These are phyloP conservation scores for Mesostigma viride DNA, from an alignment of 139 green algal species.

Conservation along the genomic window DNA sequence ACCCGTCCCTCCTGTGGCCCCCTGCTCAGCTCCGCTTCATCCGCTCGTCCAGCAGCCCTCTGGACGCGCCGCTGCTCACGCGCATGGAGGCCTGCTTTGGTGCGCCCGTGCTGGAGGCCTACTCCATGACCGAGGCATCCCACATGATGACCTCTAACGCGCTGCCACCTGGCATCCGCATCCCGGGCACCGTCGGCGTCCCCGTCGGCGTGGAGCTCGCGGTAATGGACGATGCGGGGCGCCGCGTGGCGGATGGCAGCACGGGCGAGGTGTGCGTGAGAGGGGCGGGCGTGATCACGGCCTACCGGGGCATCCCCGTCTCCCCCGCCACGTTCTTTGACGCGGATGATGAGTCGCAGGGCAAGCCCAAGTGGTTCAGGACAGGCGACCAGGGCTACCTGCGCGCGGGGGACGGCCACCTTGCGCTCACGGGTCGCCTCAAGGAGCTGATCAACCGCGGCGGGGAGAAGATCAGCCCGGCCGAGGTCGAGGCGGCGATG, in stretches of 20 bases:
- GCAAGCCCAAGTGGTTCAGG: conserved; percentile 45
- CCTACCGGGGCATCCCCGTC: conserved; percentile 63
- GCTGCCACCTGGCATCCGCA: conserved; percentile 34
- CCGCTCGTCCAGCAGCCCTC: conserved; percentile 55
- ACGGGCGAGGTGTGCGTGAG: conserved; percentile 67
- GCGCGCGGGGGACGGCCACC: conserved; percentile 61
- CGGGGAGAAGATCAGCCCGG: conserved; percentile 42
- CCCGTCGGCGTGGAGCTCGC: conserved; percentile 25
- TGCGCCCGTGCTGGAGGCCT: conserved; percentile 77
- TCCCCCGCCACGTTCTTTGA: conserved; percentile 61
- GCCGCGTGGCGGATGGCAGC: conserved; percentile 15
- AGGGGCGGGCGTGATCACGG: conserved; percentile 65
- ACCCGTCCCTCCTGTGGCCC: not conserved
- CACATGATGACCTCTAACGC: conserved; percentile 78
- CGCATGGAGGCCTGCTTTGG: conserved; percentile 47
- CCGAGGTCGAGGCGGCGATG: conserved; percentile 64
- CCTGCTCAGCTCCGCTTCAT: conserved; percentile 60
- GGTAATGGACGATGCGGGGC: conserved; percentile 31
- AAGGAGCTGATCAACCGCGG: conserved; percentile 77
- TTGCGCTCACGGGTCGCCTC: conserved; percentile 69
- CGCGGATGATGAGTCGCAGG: not conserved
- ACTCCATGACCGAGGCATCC: conserved; percentile 78
- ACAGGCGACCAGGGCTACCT: conserved; percentile 63
- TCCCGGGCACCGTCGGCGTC: conserved; percentile 34
- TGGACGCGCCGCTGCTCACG: conserved; percentile 57